Conservation (phyloP, 441 rosid species). For the Daphne laureola region DNA sequence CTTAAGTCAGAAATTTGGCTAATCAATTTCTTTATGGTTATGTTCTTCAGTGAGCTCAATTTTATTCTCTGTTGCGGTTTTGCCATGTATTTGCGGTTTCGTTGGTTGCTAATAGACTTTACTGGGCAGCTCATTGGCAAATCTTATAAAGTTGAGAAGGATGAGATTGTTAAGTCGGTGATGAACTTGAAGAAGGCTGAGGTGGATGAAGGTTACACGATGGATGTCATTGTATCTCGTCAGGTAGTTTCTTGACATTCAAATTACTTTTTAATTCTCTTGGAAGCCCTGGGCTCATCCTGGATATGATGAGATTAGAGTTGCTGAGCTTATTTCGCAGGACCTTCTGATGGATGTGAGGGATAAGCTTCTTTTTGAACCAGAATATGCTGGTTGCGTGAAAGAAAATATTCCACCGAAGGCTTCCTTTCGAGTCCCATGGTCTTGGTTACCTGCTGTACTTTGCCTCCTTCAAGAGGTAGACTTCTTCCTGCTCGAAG, state of each 20-base stretch:
- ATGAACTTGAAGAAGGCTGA: slow-evolving; percentile 65
- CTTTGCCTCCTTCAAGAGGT: slow-evolving; percentile 97
- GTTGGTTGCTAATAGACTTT: neutral
- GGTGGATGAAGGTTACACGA: slow-evolving; percentile 83
- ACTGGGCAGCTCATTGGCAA: slow-evolving; percentile 65
- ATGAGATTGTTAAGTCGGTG: slow-evolving; percentile 82
- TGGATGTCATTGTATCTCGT: slow-evolving; percentile 63
- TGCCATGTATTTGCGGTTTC: neutral
- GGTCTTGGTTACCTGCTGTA: slow-evolving; percentile 90
- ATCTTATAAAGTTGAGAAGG: slow-evolving; percentile 76
- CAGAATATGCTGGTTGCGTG: slow-evolving; percentile 83
- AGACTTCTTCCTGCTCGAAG: slow-evolving; percentile 2
- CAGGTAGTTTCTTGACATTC: slow-evolving; percentile 42
- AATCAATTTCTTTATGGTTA: neutral
- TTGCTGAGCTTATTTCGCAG: slow-evolving; percentile 23
- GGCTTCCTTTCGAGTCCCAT: slow-evolving; percentile 66
- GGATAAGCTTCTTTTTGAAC: slow-evolving; percentile 91
- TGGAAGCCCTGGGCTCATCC: neutral
- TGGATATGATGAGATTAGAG: neutral
- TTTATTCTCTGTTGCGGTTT: neutral
- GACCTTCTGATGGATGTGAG: slow-evolving; percentile 84
- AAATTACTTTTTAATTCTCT: slow-evolving; percentile 1
- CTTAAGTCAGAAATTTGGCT: too few relatives aligned
- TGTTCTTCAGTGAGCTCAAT: neutral
- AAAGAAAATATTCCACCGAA: slow-evolving; percentile 71